A percentile compares a stretch with the other conserved stretches of the same genome.
Conservation (phyloP, 345 rosid genomes). For the Theobroma cacao region DNA sequence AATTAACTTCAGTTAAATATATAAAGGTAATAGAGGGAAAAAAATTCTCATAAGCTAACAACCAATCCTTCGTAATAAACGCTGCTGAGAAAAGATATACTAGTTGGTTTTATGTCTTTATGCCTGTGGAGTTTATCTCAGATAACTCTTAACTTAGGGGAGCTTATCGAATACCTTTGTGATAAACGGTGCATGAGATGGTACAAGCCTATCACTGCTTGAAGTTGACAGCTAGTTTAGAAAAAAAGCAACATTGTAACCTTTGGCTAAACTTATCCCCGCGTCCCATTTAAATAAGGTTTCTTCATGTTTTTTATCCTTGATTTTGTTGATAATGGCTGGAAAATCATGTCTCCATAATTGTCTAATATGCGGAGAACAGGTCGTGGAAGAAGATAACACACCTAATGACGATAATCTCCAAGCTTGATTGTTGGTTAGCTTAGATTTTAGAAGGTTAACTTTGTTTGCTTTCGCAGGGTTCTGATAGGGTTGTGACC, state of each 20-base stretch:
- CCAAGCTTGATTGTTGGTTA: background rate
- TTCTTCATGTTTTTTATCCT: background rate
- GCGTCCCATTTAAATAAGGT: background rate
- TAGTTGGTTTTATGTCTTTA: background rate
- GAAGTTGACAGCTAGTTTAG: background rate
- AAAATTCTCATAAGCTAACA: too few species aligned
- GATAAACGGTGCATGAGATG: slow-evolving; percentile 13
- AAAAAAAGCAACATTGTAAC: background rate
- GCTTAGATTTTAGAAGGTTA: background rate
- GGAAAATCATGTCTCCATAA: background rate
- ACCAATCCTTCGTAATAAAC: slow-evolving; percentile 19
- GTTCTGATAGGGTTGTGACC: background rate
- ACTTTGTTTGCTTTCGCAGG: background rate
- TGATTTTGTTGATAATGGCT: background rate
- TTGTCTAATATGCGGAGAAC: background rate
- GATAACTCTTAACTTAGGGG: background rate
- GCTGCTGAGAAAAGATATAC: background rate
- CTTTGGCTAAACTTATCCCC: background rate
- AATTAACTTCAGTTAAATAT: background rate
- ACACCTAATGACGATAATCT: background rate
- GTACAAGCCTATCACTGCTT: slow-evolving; percentile 1
- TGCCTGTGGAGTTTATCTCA: background rate
- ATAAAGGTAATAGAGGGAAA: too few species aligned
- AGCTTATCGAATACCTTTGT: background rate
- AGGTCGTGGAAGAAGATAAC: background rate